These are phyloP conservation scores for Fusarium kyushuense DNA, from an alignment of 2,329 filamentous ascomycete species.

Conservation along the genomic window DNA sequence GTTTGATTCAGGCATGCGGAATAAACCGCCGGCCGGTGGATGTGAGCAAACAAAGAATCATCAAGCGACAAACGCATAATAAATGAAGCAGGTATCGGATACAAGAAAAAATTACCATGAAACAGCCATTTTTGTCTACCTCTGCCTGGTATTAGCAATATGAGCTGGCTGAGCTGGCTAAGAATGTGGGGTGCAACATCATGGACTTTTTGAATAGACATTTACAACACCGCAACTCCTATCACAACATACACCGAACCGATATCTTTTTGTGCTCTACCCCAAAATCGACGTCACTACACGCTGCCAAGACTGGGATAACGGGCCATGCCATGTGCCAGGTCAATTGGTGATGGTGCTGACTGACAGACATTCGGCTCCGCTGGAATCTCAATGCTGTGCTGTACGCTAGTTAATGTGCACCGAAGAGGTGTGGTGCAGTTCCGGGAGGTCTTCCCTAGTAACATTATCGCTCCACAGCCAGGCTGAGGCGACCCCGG, in stretches of 20 bases:
- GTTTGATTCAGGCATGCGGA: conserved; percentile 14
- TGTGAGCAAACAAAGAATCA: conserved; percentile 20
- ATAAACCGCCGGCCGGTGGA: conserved; percentile 14
- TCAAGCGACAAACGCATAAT: conserved; percentile 31
- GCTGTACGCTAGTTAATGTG: conserved; percentile 6
- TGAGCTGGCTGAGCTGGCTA: conserved; percentile 31
- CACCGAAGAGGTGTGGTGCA: conserved; percentile 35
- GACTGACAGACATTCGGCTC: conserved; percentile 30
- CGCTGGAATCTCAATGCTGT: conserved; percentile 27
- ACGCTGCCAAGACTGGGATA: conserved; percentile 40
- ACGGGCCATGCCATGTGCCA: conserved; percentile 40
- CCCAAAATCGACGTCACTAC: conserved; percentile 46
- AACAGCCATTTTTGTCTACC: conserved; percentile 12
- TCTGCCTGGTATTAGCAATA: conserved; percentile 10
- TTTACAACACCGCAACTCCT: conserved; percentile 35
- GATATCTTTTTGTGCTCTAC: conserved; percentile 34
- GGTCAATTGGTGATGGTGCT: conserved; percentile 34
- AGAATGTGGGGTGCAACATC: conserved; percentile 22
- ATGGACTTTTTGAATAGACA: conserved; percentile 25
- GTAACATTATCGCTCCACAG: conserved; percentile 39
- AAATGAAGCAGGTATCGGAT: conserved; percentile 19
- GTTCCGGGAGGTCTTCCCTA: conserved; percentile 36
- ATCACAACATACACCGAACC: conserved; percentile 36
- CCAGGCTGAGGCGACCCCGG: conserved; percentile 45
- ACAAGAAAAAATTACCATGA: conserved; percentile 22